Conservation (phyloP, 495 filamentous ascomycete genomes). For the Penicillium desertorum region DNA sequence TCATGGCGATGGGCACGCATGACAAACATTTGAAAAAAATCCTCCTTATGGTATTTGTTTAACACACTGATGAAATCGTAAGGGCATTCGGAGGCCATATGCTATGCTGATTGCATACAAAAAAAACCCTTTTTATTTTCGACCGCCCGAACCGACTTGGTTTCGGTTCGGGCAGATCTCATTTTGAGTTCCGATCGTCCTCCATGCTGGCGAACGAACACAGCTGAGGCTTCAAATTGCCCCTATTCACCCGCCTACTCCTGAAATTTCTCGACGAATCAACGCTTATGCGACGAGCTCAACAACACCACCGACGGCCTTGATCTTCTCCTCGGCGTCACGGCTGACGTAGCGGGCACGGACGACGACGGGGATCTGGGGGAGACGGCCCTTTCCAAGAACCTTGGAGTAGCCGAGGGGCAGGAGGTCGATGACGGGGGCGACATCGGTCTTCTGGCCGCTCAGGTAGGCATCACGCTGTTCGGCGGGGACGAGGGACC, state of each 20-base stretch:
- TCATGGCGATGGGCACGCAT: neutral
- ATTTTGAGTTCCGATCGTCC: conserved; percentile 36
- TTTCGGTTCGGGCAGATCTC: conserved; percentile 25
- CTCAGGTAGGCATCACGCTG: conserved; percentile 78
- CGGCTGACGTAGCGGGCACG: conserved; percentile 84
- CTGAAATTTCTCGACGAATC: conserved; percentile 30
- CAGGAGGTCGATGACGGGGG: conserved; percentile 89
- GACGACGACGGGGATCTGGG: conserved; percentile 81
- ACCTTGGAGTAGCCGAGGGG: conserved; percentile 91
- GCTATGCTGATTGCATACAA: conserved; percentile 46
- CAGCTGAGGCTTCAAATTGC: conserved; percentile 37
- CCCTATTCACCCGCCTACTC: conserved; percentile 36
- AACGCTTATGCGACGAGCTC: conserved; percentile 82
- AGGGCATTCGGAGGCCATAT: conserved; percentile 45
- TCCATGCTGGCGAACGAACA: conserved; percentile 33
- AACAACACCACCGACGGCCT: conserved; percentile 85
- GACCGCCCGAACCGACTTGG: conserved; percentile 23
- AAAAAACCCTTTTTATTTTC: conserved; percentile 46
- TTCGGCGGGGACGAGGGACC: conserved; percentile 78
- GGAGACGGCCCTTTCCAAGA: conserved; percentile 88
- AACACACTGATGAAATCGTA: conserved; percentile 45
- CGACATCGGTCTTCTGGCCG: conserved; percentile 72
- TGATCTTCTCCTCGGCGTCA: conserved; percentile 92
- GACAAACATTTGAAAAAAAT: conserved; percentile 28
- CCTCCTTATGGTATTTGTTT: conserved; percentile 46